phyloP scores from a whole-genome alignment of 2,329 filamentous ascomycete species.

The Colletotrichum navitas region DNA sequence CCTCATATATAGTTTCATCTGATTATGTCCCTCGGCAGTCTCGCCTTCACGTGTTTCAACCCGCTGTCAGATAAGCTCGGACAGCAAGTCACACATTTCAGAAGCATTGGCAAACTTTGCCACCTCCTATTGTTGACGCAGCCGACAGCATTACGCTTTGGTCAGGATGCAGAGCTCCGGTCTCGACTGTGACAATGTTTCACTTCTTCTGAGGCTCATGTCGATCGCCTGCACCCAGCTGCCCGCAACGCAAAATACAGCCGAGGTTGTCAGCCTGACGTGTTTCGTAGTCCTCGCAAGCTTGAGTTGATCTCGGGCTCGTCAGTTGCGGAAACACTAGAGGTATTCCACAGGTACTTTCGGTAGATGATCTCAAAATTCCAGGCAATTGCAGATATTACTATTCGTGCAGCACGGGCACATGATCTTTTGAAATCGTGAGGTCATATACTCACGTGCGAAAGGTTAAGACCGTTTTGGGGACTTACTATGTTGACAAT shows the following conservation, averaged over 20 bases:
- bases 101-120: neutral
- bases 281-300: neutral
- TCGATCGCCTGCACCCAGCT: neutral
- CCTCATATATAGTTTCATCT: conserved; percentile 32
- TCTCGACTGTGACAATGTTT: conserved; percentile 14
- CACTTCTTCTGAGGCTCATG: conserved; percentile 10
- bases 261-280: neutral
- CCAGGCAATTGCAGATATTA: neutral
- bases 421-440: neutral
- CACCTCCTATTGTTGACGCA: neutral
- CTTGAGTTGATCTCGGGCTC: neutral
- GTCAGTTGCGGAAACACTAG: neutral
- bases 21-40: conserved; percentile 25
- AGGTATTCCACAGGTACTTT: neutral
- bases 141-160: neutral
- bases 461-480: too few species aligned
- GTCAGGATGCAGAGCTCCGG: neutral
- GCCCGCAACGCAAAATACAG: neutral
- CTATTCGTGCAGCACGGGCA: too few species aligned
- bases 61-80: conserved; percentile 12
- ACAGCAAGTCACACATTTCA: conserved; percentile 1
- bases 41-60: conserved; percentile 29
- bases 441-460: neutral
- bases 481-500: neutral
- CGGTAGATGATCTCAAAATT: neutral